These are phyloP conservation scores for Bipolaris oryzae DNA, from an alignment of 2,329 filamentous ascomycete genomes.

Conservation along the genomic window DNA sequence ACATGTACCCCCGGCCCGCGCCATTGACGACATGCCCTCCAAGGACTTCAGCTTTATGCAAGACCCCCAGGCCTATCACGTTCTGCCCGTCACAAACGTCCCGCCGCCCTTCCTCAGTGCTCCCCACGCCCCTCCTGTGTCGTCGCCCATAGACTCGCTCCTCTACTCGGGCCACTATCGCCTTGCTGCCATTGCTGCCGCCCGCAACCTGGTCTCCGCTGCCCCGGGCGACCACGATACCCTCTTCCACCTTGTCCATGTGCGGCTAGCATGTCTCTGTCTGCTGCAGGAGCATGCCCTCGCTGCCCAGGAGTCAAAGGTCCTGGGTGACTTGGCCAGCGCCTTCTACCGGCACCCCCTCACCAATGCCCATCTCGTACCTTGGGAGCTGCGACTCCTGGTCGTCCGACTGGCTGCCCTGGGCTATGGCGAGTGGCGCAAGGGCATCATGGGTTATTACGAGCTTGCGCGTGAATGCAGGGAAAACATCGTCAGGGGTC, in stretches of 20 bases:
- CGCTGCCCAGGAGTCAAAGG: constrained; percentile 66
- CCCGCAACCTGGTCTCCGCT: constrained; percentile 62
- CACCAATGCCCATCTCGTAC: constrained; percentile 64
- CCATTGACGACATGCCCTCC: constrained; percentile 48
- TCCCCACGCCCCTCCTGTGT: constrained; percentile 64
- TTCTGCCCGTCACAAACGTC: constrained; percentile 68
- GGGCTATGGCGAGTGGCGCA: constrained; percentile 81
- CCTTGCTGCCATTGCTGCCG: constrained; percentile 72
- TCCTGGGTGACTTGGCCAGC: constrained; percentile 66
- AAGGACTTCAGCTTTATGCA: constrained; percentile 69
- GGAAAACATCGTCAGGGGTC: constrained; percentile 56
- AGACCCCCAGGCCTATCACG: constrained; percentile 61
- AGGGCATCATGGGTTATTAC: constrained; percentile 88
- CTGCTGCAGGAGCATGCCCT: constrained; percentile 69
- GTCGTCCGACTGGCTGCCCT: constrained; percentile 83
- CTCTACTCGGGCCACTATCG: constrained; percentile 78
- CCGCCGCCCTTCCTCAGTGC: constrained; percentile 72
- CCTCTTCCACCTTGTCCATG: constrained; percentile 81
- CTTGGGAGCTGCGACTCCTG: constrained; percentile 85
- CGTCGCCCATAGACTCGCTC: constrained; percentile 69
- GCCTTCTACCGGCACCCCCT: constrained; percentile 59
- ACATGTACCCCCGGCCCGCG: constrained; percentile 20
- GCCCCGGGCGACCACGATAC: constrained; percentile 63
- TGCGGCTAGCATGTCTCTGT: constrained; percentile 79
- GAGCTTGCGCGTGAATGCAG: constrained; percentile 83